Evolutionary conservation across 495 filamentous ascomycete genomes (phyloP).

Genomic region (Xylaria curta): DNA sequence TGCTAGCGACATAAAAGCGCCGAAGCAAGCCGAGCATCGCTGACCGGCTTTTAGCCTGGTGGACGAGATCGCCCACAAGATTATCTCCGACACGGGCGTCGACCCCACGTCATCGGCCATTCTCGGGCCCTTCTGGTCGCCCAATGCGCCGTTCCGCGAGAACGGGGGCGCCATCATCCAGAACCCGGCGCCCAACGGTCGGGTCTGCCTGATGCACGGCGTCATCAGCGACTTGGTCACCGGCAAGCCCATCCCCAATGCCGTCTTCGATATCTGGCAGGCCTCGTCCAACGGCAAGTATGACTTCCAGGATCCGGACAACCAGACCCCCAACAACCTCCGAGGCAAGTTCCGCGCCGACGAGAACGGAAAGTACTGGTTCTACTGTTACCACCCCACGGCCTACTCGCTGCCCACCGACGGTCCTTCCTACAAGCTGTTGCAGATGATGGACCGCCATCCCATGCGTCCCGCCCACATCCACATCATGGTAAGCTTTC

Average conservation of each 20-base stretch:
- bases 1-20: not conserved
- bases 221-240: conserved; percentile 74
- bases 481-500: conserved; percentile 73
- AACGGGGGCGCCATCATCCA: conserved; percentile 75
- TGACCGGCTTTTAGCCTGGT: conserved; percentile 62
- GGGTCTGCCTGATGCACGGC: conserved; percentile 77
- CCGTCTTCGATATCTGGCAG: conserved; percentile 87
- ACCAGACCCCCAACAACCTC: conserved; percentile 80
- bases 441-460: conserved; percentile 76
- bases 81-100: conserved; percentile 69
- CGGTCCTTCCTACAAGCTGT: conserved; percentile 71
- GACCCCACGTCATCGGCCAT: conserved; percentile 83
- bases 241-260: conserved; percentile 69
- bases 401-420: conserved; percentile 81
- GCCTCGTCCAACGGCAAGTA: conserved; percentile 84
- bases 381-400: conserved; percentile 85
- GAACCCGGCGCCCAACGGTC: conserved; percentile 65
- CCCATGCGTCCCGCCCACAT: conserved; percentile 87
- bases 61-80: conserved; percentile 85
- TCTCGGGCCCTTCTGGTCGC: conserved; percentile 87
- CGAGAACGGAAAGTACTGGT: conserved; percentile 75
- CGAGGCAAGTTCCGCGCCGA: conserved; percentile 83
- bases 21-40: conserved; percentile 9
- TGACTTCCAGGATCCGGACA: conserved; percentile 84
- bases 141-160: conserved; percentile 78